Conservation (phyloP, 2,329 filamentous ascomycete genomes). For the Fusarium devonianum region DNA sequence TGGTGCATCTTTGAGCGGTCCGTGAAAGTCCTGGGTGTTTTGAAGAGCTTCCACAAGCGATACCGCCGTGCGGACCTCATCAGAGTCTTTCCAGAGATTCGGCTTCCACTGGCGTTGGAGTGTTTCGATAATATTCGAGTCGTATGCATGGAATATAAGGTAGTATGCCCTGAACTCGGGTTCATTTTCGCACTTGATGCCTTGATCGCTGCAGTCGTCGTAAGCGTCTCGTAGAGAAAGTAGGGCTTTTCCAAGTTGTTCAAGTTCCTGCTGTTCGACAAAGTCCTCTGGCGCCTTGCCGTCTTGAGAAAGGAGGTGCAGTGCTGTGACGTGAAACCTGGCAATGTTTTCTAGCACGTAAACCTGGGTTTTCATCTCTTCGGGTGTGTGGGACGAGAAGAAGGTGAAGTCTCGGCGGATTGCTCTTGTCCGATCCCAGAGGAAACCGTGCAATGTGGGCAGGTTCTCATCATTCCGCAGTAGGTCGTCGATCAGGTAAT, state of each 20-base stretch:
- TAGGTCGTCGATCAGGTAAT: constrained; percentile 69
- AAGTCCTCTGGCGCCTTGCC: constrained; percentile 66
- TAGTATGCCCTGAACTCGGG: constrained; percentile 72
- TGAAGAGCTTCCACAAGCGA: constrained; percentile 67
- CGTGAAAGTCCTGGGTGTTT: constrained; percentile 63
- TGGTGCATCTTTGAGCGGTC: constrained; percentile 61
- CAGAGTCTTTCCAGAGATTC: constrained; percentile 61
- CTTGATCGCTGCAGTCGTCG: constrained; percentile 67
- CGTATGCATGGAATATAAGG: constrained; percentile 66
- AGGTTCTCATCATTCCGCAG: constrained; percentile 63
- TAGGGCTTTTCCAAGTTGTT: constrained; percentile 71
- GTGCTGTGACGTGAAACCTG: constrained; percentile 70
- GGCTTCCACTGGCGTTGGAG: constrained; percentile 65
- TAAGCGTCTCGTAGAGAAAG: constrained; percentile 72
- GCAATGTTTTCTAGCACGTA: constrained; percentile 72
- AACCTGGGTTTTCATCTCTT: constrained; percentile 65
- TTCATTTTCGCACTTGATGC: constrained; percentile 67
- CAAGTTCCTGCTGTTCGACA: constrained; percentile 71
- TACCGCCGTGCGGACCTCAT: constrained; percentile 67
- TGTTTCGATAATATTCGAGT: constrained; percentile 61
- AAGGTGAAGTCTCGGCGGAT: constrained; percentile 74
- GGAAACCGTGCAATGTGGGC: constrained; percentile 64
- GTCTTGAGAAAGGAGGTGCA: constrained; percentile 67
- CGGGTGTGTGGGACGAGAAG: constrained; percentile 64
- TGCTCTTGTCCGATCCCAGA: constrained; percentile 73